phyloP scores from a whole-genome alignment of 2,329 filamentous ascomycete genomes.

The Fusarium transvaalense region DNA sequence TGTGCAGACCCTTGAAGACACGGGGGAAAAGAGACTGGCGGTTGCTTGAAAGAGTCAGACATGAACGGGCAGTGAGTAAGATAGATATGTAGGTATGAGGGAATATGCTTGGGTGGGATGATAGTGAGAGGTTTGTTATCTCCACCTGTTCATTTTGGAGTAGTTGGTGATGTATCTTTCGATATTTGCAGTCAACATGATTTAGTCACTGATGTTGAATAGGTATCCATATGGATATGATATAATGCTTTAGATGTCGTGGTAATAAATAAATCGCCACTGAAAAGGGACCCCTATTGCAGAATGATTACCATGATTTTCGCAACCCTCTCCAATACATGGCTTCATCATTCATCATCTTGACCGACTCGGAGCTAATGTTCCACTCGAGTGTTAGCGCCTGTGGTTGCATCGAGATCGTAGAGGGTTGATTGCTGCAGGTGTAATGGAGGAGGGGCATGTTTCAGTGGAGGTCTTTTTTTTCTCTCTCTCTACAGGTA shows the following conservation, averaged over 20 bases:
- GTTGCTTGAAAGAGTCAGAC: background rate
- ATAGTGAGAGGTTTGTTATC: conserved; percentile 21
- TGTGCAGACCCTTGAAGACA: conserved; percentile 22
- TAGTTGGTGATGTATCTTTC: conserved; percentile 14
- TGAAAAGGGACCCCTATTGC: conserved; percentile 21
- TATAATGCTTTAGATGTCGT: no score
- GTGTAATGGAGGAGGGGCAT: conserved; percentile 5
- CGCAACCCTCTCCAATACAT: conserved; percentile 8
- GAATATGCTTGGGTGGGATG: conserved; percentile 38
- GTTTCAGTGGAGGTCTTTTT: conserved; percentile 14
- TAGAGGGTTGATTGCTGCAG: conserved; percentile 8
- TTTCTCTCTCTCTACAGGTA: no score
- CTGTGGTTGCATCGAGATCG: conserved; percentile 32
- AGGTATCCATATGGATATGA: no score
- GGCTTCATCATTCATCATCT: conserved; percentile 23
- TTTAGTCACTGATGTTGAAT: no score
- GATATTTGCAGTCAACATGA: background rate
- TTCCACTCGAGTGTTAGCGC: conserved; percentile 30
- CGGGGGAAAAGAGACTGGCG: conserved; percentile 6
- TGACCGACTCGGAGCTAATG: conserved; percentile 46
- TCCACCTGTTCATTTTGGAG: conserved; percentile 29
- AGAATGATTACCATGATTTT: conserved; percentile 17
- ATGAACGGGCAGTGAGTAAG: conserved; percentile 1
- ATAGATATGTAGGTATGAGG: background rate
- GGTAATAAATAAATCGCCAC: conserved; percentile 9